Evolutionary conservation across 352 stramenopile species (phyloP), one percentile per base, ranked within the genome.

Genomic region (Phytophthora ramorum): DNA sequence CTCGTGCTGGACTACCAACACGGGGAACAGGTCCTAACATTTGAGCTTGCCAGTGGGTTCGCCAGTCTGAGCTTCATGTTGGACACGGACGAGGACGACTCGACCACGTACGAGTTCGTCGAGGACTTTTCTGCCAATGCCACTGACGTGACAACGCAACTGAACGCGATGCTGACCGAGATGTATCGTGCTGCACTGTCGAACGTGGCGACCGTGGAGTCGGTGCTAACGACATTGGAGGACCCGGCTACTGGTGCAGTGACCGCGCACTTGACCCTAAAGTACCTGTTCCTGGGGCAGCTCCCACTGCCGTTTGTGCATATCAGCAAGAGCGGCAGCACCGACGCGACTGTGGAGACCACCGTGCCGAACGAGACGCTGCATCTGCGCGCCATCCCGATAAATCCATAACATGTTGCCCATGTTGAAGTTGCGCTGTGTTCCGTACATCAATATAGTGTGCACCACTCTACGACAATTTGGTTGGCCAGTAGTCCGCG

Each of bases 401-500:
- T 53, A 30, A 24, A 13, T 19, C 20, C 37, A 13, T 62, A 61
- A 38, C 7, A 28, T 46, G 9, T 28, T 45, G 7, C 37, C 37
- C 49, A 61, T 43, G 53, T 58, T 63, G 46, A 69, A 62, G 50
- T 46, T 63, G 37, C 10, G 17, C 20, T 66, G 22, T 51, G 24
- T 65, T 8, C 1, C 5, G 2, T 7, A 60, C 58, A 58, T 9
- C 20, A 30, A 28, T 14, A 14, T 32, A 1, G 43, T 28, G 61
- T 64, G n/a, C 14, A 16, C 5, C 40, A 69, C 54, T 59, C 28
- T 35, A 52, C n/a, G 8, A 22, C 4, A 58, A 66, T 75, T 75
- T 75, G 66, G 67, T 75, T 74, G 67, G 67, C 46, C 67, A 71
- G 67, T 68, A 67, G 54, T 57, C 44, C 16, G 26, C 30, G 66